Conservation (phyloP, 129 eudicot species). For the sunflower (Helianthus annuus) region DNA sequence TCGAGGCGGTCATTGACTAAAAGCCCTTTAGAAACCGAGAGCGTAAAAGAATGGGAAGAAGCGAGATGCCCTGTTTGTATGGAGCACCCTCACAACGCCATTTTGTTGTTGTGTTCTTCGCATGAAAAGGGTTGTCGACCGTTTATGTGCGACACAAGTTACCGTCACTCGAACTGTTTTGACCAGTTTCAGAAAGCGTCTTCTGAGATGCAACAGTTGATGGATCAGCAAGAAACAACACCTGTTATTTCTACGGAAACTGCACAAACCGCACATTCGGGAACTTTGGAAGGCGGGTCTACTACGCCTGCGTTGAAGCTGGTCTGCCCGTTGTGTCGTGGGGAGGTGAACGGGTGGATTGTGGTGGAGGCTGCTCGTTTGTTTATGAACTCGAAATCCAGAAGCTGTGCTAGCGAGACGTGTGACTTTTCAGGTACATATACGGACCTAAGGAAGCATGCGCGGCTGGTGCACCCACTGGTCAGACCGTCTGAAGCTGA, state of each 20-base stretch:
- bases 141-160: constrained; percentile 98
- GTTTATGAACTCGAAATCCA: constrained; percentile 66
- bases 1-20: constrained; percentile 37
- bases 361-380: constrained; percentile 80
- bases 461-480: constrained; percentile 69
- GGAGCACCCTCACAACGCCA: constrained; percentile 98
- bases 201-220: constrained; percentile 39
- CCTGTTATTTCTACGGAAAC: background rate
- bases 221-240: constrained; percentile 31
- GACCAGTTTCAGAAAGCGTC: constrained; percentile 90
- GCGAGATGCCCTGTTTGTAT: constrained; percentile 92
- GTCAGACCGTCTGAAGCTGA: constrained; percentile 83
- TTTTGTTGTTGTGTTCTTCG: constrained; percentile 73
- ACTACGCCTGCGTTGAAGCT: constrained; percentile 39
- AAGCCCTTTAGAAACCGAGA: constrained; percentile 54
- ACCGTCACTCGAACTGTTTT: constrained; percentile 93
- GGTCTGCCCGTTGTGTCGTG: constrained; percentile 85
- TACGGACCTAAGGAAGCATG: constrained; percentile 79
- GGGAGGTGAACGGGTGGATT: constrained; percentile 72
- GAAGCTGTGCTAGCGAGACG: constrained; percentile 84
- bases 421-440: constrained; percentile 78
- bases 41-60: constrained; percentile 84
- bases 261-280: background rate
- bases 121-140: constrained; percentile 94
- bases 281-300: constrained; percentile 25